Percentiles rank a stretch among this genome's conserved stretches.
Conservation (phyloP, 2,329 filamentous ascomycete species). For the Cladophialophora chaetospira region DNA sequence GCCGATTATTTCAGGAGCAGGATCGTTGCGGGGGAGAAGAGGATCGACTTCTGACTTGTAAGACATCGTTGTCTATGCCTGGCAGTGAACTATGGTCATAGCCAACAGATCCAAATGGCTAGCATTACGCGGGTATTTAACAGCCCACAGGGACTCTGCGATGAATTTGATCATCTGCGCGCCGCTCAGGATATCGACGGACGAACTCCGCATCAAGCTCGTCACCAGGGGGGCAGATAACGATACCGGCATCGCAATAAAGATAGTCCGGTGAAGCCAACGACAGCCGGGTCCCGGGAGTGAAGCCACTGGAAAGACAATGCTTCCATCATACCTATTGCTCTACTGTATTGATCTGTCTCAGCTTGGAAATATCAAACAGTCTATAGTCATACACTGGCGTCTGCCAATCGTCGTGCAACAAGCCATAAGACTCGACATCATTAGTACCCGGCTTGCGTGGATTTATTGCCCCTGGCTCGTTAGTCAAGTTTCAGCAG, state of each 20-base stretch:
- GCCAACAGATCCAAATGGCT: too few species aligned
- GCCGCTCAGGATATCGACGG: too few species aligned
- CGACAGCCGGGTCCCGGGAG: not conserved
- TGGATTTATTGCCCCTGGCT: constrained; percentile 69
- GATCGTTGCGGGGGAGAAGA: constrained; percentile 31
- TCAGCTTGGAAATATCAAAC: constrained; percentile 53
- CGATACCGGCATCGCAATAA: not conserved
- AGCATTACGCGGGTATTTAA: too few species aligned
- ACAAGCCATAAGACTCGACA: constrained; percentile 62
- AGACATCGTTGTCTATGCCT: constrained; percentile 19
- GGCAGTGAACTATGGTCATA: too few species aligned
- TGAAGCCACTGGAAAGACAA: too few species aligned
- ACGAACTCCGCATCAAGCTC: not conserved
- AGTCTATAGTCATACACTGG: constrained; percentile 64
- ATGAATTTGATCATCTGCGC: too few species aligned
- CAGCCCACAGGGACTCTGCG: too few species aligned
- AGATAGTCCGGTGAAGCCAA: not conserved
- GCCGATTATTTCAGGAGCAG: constrained; percentile 34
- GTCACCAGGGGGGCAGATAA: not conserved
- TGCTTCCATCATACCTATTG: too few species aligned
- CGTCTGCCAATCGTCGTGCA: constrained; percentile 66
- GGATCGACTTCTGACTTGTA: constrained; percentile 31
- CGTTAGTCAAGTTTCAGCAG: too few species aligned
- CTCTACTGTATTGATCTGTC: too few species aligned
- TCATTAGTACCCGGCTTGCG: constrained; percentile 62